phyloP scores from a whole-genome alignment of 1,284 basidiomycete genomes.

The Moesziomyces aphidis region DNA sequence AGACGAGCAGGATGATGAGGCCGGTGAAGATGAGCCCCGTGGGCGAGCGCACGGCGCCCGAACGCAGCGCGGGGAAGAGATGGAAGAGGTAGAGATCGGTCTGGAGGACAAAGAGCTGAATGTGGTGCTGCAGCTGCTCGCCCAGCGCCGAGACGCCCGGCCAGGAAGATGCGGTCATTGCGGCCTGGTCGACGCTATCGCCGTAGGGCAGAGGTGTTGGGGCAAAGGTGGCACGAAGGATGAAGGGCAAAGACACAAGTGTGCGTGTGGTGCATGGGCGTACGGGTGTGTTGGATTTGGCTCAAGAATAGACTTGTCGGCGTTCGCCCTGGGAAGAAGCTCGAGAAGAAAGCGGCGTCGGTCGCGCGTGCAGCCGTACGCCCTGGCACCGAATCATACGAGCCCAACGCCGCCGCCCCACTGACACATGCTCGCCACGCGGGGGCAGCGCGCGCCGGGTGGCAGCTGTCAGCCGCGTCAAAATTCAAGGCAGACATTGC shows the following conservation, averaged over 20 bases:
- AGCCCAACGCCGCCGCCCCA: background rate
- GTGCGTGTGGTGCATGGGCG: too few relatives aligned
- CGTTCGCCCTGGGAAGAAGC: too few relatives aligned
- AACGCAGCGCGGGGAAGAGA: slow-evolving; percentile 23
- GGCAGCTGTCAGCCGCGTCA: background rate
- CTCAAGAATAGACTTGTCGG: too few relatives aligned
- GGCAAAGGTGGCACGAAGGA: background rate
- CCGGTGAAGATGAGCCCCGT: slow-evolving; percentile 32
- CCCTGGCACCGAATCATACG: background rate
- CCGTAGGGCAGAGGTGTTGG: background rate
- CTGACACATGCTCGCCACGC: background rate
- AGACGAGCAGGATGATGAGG: slow-evolving; percentile 30
- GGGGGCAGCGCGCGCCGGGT: background rate
- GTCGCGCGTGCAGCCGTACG: too few relatives aligned
- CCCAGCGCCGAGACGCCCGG: slow-evolving; percentile 1
- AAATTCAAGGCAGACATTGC: background rate
- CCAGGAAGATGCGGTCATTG: background rate
- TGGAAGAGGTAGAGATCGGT: slow-evolving; percentile 39
- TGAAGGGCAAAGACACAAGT: too few relatives aligned
- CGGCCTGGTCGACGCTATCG: background rate
- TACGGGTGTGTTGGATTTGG: too few relatives aligned
- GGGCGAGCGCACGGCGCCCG: slow-evolving; percentile 31
- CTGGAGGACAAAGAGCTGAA: slow-evolving; percentile 33
- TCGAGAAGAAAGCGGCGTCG: too few relatives aligned
- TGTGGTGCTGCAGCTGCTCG: slow-evolving; percentile 12